Evolutionary conservation across 306 rosid species (phyloP), one percentile per base, ranked within the genome.

Genomic region (Bauhinia variegata): DNA sequence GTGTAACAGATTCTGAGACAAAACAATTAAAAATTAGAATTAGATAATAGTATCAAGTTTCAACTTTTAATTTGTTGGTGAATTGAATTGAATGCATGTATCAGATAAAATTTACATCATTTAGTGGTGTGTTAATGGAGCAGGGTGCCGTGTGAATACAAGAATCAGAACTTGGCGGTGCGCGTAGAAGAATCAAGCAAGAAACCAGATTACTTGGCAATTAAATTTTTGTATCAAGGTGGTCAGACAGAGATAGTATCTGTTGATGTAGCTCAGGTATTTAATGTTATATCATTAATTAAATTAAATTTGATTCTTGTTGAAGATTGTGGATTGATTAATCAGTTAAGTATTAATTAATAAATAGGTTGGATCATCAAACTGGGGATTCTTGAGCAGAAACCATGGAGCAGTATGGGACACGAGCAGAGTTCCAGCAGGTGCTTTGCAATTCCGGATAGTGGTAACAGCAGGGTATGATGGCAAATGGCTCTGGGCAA

Each of bases 231-330:
- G 76, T 88, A 85, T 48, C 96, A 93, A 77, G 99, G 99, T 1
- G 99, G 99, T 65, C 97, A 93, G 83, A 93, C 99, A 0, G 99
- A 90, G 77, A 88, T 93, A 5, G 97, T 81, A 0, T 79, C n/a
- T 5, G 85, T 86, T 42, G 96, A 93, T 54, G 87, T 93, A 18
- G 99, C 99, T 72, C 79, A 80, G 90, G 97, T 91, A 59, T 33
- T n/a, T n/a, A n/a, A n/a, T n/a, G n/a, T n/a, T n/a, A n/a, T n/a
- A n/a, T n/a, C n/a, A n/a, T n/a, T n/a, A n/a, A n/a, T n/a, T n/a
- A n/a, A n/a, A n/a, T n/a, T n/a, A n/a, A n/a, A n/a, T n/a, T n/a
- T n/a, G n/a, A n/a, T n/a, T n/a, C n/a, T n/a, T 23, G 28, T 23
- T 36, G 41, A 36, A 6, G 41, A 6, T 51, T 49, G 55, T 15